These are phyloP conservation scores for Drechmeria coniospora DNA, from an alignment of 2,329 filamentous ascomycete species.

Conservation along the genomic window DNA sequence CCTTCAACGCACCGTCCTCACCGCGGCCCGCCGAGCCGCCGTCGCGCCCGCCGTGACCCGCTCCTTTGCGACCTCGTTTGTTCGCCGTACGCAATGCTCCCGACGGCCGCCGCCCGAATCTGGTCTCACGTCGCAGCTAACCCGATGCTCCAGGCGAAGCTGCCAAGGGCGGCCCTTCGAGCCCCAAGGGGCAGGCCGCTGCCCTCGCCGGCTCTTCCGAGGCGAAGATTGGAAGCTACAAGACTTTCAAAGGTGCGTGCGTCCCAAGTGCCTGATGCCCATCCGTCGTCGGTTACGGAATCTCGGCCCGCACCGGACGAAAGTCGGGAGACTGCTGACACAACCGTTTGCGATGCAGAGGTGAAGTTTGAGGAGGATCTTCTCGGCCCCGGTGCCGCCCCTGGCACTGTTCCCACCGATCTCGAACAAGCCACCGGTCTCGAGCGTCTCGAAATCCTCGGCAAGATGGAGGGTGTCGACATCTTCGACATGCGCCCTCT, in stretches of 20 bases:
- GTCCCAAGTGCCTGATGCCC: too few species aligned
- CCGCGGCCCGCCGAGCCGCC: conserved; percentile 43
- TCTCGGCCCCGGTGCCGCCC: conserved; percentile 61
- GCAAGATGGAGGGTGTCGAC: conserved; percentile 98
- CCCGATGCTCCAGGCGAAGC: conserved; percentile 17
- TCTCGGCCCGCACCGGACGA: too few species aligned
- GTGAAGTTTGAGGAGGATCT: conserved; percentile 74
- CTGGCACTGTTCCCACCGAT: conserved; percentile 82
- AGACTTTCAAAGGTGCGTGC: conserved; percentile 31
- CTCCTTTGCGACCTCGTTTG: conserved; percentile 43
- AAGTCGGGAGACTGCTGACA: conserved; percentile 5
- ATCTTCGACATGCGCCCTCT: conserved; percentile 97
- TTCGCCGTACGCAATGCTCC: conserved; percentile 35
- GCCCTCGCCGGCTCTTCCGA: conserved; percentile 21
- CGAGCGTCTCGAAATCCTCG: conserved; percentile 94
- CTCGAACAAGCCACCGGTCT: conserved; percentile 92
- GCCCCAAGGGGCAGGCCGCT: conserved; percentile 21
- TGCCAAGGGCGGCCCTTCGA: conserved; percentile 16
- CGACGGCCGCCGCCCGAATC: conserved; percentile 12
- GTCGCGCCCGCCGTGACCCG: conserved; percentile 38
- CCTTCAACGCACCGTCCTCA: conserved; percentile 45
- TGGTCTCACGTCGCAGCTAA: conserved; percentile 1
- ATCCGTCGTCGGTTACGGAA: conserved; percentile 5
- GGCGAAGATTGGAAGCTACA: conserved; percentile 30
- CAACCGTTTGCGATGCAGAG: too few species aligned